phyloP scores from a whole-genome alignment of 768 basidiomycete genomes.

The Dentipellis sp. region DNA sequence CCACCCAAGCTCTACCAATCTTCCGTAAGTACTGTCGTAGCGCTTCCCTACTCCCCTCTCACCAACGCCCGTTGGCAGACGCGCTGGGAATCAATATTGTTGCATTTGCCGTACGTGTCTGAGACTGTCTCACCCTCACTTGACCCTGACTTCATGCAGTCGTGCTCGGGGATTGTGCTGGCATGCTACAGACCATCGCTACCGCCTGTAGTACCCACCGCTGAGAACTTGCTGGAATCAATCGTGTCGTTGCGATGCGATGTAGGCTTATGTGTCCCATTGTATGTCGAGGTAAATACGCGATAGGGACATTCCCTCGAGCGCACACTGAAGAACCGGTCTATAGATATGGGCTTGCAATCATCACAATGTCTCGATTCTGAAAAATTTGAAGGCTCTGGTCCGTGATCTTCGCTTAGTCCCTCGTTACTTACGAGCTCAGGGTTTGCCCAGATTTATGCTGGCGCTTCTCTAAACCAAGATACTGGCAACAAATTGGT shows the following conservation, averaged over 20 bases:
- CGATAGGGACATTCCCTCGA: no score
- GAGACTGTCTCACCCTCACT: background rate
- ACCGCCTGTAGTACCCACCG: conserved; percentile 17
- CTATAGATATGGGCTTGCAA: conserved; percentile 15
- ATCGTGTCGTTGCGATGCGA: conserved; percentile 5
- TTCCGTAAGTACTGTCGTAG: background rate
- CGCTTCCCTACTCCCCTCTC: background rate
- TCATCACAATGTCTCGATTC: conserved; percentile 1
- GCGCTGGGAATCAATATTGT: conserved; percentile 3
- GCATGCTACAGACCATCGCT: conserved; percentile 15
- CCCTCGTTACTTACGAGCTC: background rate
- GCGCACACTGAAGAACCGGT: background rate
- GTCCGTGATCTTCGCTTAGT: conserved; percentile 1
- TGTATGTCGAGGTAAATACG: conserved; percentile 18
- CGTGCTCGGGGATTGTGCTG: conserved; percentile 10
- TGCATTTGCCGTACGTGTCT: background rate
- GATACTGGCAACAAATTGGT: conserved; percentile 24
- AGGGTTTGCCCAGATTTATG: conserved; percentile 21
- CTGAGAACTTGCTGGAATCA: conserved; percentile 12
- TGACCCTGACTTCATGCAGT: background rate
- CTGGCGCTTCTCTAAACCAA: conserved; percentile 29
- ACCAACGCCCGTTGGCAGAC: background rate
- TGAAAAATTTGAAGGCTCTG: conserved; percentile 7
- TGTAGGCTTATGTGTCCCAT: conserved; percentile 15
- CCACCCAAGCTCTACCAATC: background rate